These are phyloP conservation scores for Boletales sp. DNA, from an alignment of 768 basidiomycete species.

Conservation along the genomic window DNA sequence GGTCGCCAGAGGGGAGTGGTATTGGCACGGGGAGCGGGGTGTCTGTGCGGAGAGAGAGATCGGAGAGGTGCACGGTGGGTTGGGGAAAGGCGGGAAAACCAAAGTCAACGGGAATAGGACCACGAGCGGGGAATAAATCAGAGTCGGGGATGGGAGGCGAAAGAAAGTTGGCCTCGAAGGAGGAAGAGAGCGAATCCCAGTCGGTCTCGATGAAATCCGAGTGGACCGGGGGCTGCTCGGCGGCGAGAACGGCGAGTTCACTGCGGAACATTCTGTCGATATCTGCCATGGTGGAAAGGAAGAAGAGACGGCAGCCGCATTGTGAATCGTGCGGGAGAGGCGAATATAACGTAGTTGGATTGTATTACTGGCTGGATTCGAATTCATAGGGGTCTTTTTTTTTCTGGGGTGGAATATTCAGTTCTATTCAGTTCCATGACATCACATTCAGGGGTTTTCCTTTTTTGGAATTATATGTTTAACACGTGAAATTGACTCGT, in stretches of 20 bases:
- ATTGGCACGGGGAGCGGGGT: neutral
- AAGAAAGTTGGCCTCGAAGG: neutral
- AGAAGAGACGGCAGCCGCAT: constrained; percentile 11
- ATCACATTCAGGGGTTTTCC: constrained; percentile 5
- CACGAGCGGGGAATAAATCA: neutral
- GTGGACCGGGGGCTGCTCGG: constrained; percentile 4
- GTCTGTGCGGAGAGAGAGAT: constrained; percentile 8
- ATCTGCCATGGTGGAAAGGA: constrained; percentile 15
- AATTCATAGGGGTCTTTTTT: neutral
- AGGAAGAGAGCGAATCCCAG: neutral
- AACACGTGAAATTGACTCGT: constrained; percentile 25
- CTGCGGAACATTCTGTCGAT: constrained; percentile 23
- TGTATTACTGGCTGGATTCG: constrained; percentile 12
- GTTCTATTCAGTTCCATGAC: neutral
- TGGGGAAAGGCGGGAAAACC: constrained; percentile 2
- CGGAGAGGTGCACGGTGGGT: constrained; percentile 23
- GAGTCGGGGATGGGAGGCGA: neutral
- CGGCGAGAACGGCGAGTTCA: constrained; percentile 15
- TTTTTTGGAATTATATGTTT: neutral
- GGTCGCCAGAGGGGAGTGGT: neutral
- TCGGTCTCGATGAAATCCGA: neutral
- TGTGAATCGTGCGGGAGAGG: constrained; percentile 1
- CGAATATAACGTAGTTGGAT: neutral
- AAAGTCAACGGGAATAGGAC: neutral
- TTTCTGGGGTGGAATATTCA: neutral